These are phyloP conservation scores for Phytophthora pluvialis DNA, from an alignment of 352 stramenopile species.

Conservation along the genomic window DNA sequence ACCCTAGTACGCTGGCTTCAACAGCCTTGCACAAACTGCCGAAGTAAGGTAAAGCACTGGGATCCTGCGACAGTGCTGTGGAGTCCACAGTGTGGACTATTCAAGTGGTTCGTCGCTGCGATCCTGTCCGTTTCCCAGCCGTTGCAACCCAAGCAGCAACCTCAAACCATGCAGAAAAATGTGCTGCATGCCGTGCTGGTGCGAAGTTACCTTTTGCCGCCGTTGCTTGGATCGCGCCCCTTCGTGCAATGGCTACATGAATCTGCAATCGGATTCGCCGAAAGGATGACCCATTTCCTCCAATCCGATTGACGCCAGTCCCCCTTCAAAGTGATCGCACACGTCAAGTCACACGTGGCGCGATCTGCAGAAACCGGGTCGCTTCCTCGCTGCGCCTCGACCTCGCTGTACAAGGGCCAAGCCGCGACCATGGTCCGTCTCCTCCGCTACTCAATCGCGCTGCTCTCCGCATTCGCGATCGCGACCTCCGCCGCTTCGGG, in stretches of 20 bases:
- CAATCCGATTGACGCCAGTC: neutral
- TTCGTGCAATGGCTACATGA: neutral
- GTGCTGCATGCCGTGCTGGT: too few species aligned
- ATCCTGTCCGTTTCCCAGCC: neutral
- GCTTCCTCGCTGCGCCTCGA: constrained; percentile 13
- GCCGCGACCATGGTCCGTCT: constrained; percentile 9
- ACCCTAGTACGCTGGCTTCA: too few species aligned
- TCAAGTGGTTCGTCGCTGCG: neutral
- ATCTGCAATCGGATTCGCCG: neutral
- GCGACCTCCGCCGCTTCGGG: neutral
- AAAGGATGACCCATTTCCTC: neutral
- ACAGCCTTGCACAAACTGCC: too few species aligned
- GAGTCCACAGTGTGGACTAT: neutral
- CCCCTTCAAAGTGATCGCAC: neutral
- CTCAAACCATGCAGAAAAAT: too few species aligned
- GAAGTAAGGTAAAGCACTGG: too few species aligned
- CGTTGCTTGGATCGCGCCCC: neutral
- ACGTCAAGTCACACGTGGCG: constrained; percentile 18
- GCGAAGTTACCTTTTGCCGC: neutral
- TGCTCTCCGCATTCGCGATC: constrained; percentile 18
- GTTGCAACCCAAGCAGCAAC: too few species aligned
- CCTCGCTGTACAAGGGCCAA: neutral
- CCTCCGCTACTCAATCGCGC: neutral
- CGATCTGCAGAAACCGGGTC: constrained; percentile 4
- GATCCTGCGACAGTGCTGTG: neutral